phyloP scores from a whole-genome alignment of 2,329 filamentous ascomycete species.

The Chaetomiaceae sp. region DNA sequence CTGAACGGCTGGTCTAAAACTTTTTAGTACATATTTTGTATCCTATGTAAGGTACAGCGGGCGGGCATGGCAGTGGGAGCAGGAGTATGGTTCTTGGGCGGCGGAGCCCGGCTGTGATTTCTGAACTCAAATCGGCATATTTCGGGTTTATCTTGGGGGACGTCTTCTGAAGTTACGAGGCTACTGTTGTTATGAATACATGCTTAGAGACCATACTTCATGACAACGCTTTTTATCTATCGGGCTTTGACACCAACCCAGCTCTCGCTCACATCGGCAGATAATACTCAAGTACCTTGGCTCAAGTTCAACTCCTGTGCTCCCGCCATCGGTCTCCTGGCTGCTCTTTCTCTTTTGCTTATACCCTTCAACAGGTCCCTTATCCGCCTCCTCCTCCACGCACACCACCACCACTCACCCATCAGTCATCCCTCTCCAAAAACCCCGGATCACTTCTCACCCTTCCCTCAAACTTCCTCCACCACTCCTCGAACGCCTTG shows the following conservation, averaged over 20 bases:
- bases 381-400: no score
- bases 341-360: no score
- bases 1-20: neutral
- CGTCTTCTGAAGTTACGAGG: neutral
- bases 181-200: slow-evolving; percentile 12
- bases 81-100: neutral
- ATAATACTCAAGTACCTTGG: neutral
- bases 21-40: slow-evolving; percentile 5
- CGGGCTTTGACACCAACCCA: neutral
- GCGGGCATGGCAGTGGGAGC: slow-evolving; percentile 4
- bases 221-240: neutral
- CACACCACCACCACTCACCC: no score
- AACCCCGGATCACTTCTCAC: slow-evolving; percentile 85
- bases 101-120: slow-evolving; percentile 7
- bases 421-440: slow-evolving; percentile 58
- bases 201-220: slow-evolving; percentile 7
- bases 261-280: neutral
- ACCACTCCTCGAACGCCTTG: slow-evolving; percentile 95
- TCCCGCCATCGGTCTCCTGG: no score
- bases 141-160: neutral
- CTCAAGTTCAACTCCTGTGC: no score
- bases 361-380: no score
- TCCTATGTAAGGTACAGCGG: slow-evolving; percentile 6
- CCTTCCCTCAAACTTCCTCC: slow-evolving; percentile 88
- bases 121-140: neutral